Evolutionary conservation across 129 eudicot species (phyloP).

Genomic region (Logfia minima): DNA sequence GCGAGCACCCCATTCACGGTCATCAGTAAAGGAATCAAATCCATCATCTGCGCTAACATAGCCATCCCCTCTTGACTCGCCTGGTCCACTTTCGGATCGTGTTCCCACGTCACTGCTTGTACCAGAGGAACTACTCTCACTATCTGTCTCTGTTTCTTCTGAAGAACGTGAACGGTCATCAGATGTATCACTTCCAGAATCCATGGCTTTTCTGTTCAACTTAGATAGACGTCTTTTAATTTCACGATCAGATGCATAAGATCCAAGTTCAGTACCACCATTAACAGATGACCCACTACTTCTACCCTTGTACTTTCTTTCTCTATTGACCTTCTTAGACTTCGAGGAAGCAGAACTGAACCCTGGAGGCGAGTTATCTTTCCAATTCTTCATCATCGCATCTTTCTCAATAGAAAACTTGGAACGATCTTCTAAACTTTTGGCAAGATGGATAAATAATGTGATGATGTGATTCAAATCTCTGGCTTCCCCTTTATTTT

Average conservation of each 20-base stretch:
- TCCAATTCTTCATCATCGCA: slow-evolving; percentile 62
- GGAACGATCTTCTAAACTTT: slow-evolving; percentile 60
- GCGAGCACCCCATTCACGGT: slow-evolving; percentile 99
- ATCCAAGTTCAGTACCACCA: slow-evolving; percentile 56
- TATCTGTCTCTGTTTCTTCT: slow-evolving; percentile 62
- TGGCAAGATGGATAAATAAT: slow-evolving; percentile 75
- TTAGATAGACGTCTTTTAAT: slow-evolving; percentile 64
- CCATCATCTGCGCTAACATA: slow-evolving; percentile 59
- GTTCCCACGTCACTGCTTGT: slow-evolving; percentile 62
- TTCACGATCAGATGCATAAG: slow-evolving; percentile 80
- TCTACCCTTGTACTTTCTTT: slow-evolving; percentile 59
- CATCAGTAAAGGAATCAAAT: slow-evolving; percentile 57
- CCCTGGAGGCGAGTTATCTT: slow-evolving; percentile 79
- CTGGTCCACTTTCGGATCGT: slow-evolving; percentile 43
- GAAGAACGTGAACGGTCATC: slow-evolving; percentile 70
- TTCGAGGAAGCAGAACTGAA: slow-evolving; percentile 51
- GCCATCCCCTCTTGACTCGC: slow-evolving; percentile 48
- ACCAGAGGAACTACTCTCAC: slow-evolving; percentile 54
- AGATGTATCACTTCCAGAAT: slow-evolving; percentile 74
- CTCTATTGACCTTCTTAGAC: slow-evolving; percentile 62
- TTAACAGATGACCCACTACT: slow-evolving; percentile 44
- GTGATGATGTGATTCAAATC: slow-evolving; percentile 66
- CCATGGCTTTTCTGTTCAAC: slow-evolving; percentile 57
- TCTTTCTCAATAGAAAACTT: slow-evolving; percentile 55
- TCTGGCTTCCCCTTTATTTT: slow-evolving; percentile 61